A percentile compares a stretch with the other conserved stretches of the same genome.
Evolutionary conservation across 2,329 filamentous ascomycete genomes (phyloP).

Genomic region (Colletotrichum musicola): DNA sequence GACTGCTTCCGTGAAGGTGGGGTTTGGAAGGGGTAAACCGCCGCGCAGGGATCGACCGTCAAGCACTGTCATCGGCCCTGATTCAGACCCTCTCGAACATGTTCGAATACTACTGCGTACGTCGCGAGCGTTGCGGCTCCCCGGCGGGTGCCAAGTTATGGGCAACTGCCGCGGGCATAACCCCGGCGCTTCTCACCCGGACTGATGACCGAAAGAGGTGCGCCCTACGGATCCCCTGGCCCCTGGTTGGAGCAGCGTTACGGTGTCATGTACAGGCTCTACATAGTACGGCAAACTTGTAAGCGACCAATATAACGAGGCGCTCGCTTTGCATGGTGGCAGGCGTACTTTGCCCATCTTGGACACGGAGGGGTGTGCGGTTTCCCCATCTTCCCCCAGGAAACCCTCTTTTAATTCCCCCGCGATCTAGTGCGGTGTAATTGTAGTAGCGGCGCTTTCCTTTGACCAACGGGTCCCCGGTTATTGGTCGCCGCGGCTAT

Average conservation of each 20-base stretch:
- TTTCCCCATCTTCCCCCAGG: slow-evolving; percentile 27
- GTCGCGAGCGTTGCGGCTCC: neutral
- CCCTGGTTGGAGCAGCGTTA: too few species aligned
- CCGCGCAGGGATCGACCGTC: slow-evolving; percentile 5
- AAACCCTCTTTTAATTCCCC: slow-evolving; percentile 28
- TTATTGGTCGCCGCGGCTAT: slow-evolving; percentile 22
- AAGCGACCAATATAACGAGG: too few species aligned
- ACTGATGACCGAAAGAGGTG: slow-evolving; percentile 6
- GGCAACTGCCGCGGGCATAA: slow-evolving; percentile 11
- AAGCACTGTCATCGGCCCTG: slow-evolving; percentile 14
- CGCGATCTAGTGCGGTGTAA: slow-evolving; percentile 26
- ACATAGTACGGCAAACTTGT: too few species aligned
- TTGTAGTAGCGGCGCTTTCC: neutral
- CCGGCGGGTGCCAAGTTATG: neutral
- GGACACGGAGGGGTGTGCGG: slow-evolving; percentile 1
- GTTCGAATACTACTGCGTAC: neutral
- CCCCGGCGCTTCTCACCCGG: slow-evolving; percentile 18
- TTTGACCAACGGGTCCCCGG: slow-evolving; percentile 16
- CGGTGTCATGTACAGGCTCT: too few species aligned
- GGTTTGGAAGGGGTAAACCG: neutral
- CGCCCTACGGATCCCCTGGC: neutral
- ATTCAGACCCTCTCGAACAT: neutral
- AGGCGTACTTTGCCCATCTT: too few species aligned
- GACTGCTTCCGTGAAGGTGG: neutral
- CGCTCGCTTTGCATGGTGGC: too few species aligned